Evolutionary conservation across 495 filamentous ascomycete species (phyloP).

Genomic region (Aspergillus bertholletiae): DNA sequence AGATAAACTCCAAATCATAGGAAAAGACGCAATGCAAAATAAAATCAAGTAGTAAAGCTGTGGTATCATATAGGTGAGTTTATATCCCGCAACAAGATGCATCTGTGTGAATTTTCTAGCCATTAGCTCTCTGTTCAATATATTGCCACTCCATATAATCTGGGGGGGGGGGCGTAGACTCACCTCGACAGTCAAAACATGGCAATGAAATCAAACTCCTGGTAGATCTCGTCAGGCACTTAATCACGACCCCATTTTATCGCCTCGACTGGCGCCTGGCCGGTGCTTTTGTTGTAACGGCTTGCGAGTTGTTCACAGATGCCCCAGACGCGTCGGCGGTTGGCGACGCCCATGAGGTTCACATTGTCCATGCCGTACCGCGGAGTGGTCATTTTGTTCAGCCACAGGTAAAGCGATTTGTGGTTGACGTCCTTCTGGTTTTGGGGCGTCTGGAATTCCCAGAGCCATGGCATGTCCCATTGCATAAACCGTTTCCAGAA

Average conservation of each 20-base stretch:
- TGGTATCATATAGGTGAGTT: too few species aligned
- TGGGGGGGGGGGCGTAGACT: too few species aligned
- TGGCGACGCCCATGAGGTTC: conserved; percentile 13
- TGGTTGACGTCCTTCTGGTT: conserved; percentile 11
- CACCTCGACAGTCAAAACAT: too few species aligned
- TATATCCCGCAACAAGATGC: too few species aligned
- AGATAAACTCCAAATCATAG: too few species aligned
- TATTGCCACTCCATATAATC: too few species aligned
- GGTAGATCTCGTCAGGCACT: too few species aligned
- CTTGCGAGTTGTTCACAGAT: conserved; percentile 14
- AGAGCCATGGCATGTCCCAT: conserved; percentile 22
- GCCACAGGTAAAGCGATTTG: conserved; percentile 16
- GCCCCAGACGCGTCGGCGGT: conserved; percentile 19
- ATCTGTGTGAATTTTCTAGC: too few species aligned
- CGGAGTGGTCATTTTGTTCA: conserved; percentile 10
- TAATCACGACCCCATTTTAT: background rate
- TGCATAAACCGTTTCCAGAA: conserved; percentile 19
- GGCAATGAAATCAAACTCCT: too few species aligned
- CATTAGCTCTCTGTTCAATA: too few species aligned
- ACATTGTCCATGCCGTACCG: conserved; percentile 17
- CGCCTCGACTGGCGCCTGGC: background rate
- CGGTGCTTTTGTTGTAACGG: background rate
- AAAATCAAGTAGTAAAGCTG: too few species aligned
- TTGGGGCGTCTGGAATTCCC: conserved; percentile 6
- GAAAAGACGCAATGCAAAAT: too few species aligned